Base-by-base conservation (phyloP, 1,284 basidiomycete genomes). In the Phenoliferia sp. region DNA sequence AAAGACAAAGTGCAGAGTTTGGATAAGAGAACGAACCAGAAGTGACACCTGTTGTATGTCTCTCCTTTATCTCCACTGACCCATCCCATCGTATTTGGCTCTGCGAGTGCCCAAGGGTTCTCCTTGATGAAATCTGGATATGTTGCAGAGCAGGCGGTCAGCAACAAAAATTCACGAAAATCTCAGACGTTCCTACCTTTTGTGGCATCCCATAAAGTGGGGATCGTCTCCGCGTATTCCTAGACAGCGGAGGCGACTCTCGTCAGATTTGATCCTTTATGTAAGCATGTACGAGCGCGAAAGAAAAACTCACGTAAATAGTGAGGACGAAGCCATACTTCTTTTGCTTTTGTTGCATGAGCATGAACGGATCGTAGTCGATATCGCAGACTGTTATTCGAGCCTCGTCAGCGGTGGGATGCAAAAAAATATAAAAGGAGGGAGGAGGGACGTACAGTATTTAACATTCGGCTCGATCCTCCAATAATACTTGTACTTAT, bases 401-500 rank as follows among this genome's bases (percentile, higher is more conserved):
- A n/a, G n/a, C n/a, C n/a, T n/a, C n/a, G n/a, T n/a, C n/a, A n/a
- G n/a, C n/a, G 9, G 28, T 57, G 56, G 17, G 29, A n/a, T n/a
- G n/a, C 22, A 50, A 50, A 12, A 17, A 19, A 58, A n/a, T 26
- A 34, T 10, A 9, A 29, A n/a, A 44, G 12, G 12, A 22, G 39
- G 22, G 12, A 12, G 12, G 39, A 12, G 39, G 15, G 15, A 9
- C 56, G 61, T 48, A 65, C 69, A 70, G 67, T 68, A 74, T 56
- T 74, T 71, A 66, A 76, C 74, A 36, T 61, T 61, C 36, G 75
- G 75, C 56, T 86, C 84, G 78, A 92, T 86, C 76, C 88, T 87
- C 94, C 94, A 97, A 81, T 97, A 98, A 80, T 94, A 98, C 75
- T 87, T 89, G 81, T 72, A 73, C n/a, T 50, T 28, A 22, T 35